phyloP scores from a whole-genome alignment of 1,139 yeast genomes.

The Geotrichum phurueaensis region DNA sequence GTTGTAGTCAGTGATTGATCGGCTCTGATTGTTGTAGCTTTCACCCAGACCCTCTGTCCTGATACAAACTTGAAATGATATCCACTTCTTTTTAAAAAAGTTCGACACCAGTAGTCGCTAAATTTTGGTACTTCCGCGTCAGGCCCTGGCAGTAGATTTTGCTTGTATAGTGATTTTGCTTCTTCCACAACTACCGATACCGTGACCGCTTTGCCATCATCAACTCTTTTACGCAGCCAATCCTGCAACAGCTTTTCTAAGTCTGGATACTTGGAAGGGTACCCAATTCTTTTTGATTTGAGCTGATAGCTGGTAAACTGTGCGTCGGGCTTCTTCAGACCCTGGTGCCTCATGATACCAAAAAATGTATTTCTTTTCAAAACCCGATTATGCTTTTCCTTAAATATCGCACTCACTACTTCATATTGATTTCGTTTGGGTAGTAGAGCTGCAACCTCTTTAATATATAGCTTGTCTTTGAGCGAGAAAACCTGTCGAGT shows the following conservation, averaged over 20 bases:
- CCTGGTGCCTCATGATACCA: not conserved
- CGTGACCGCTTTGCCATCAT: not conserved
- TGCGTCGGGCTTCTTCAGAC: not conserved
- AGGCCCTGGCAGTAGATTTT: not conserved
- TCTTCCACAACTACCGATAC: not conserved
- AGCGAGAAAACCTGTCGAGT: not conserved
- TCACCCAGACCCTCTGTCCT: not conserved
- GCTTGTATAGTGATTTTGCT: not conserved
- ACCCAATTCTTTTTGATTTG: not conserved
- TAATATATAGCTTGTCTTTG: not conserved
- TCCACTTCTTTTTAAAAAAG: not conserved
- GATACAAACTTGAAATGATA: not conserved
- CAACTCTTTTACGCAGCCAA: not conserved
- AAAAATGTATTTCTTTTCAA: not conserved
- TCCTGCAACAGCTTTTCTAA: not conserved
- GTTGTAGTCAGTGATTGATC: not conserved
- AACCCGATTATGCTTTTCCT: not conserved
- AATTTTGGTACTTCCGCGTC: not conserved
- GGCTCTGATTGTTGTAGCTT: not conserved
- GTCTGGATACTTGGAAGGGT: not conserved
- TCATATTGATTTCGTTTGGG: not conserved
- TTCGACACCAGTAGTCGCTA: not conserved
- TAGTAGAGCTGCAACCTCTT: not conserved
- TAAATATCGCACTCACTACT: not conserved
- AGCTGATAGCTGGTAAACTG: not conserved